A percentile compares a stretch with the other conserved stretches of the same genome.
Evolutionary conservation across 2,329 filamentous ascomycete species (phyloP).

Genomic region (Gyromitra esculenta): DNA sequence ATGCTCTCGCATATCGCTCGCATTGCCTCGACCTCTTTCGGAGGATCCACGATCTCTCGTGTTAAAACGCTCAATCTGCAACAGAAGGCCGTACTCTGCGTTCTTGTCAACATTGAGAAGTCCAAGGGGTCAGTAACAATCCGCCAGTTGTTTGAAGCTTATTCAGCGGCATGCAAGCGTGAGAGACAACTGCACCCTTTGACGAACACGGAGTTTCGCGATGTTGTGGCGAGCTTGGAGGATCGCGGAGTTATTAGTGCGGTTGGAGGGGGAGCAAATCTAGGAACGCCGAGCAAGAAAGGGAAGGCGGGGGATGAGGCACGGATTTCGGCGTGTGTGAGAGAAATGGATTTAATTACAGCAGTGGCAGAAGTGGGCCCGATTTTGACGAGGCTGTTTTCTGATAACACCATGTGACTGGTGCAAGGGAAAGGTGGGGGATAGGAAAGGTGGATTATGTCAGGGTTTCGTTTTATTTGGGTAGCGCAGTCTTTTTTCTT

Average conservation of each 20-base stretch:
- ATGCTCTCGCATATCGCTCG: conserved; percentile 91
- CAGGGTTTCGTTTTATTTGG: not conserved
- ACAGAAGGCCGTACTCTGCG: conserved; percentile 93
- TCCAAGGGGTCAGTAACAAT: conserved; percentile 75
- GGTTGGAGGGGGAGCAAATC: conserved; percentile 71
- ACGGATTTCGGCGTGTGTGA: conserved; percentile 79
- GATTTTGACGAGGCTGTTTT: conserved; percentile 51
- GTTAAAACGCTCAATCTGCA: conserved; percentile 90
- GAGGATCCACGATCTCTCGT: conserved; percentile 84
- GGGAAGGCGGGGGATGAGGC: conserved; percentile 72
- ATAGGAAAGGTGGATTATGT: not conserved
- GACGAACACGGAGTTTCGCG: conserved; percentile 90
- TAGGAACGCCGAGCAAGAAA: conserved; percentile 77
- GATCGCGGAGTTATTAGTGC: conserved; percentile 79
- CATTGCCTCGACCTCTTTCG: conserved; percentile 87
- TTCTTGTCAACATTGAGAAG: conserved; percentile 86
- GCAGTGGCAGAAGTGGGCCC: conserved; percentile 69
- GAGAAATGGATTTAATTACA: conserved; percentile 79
- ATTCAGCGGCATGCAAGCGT: conserved; percentile 80
- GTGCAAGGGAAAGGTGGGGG: not conserved
- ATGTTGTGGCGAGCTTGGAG: conserved; percentile 89
- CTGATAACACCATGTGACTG: conserved; percentile 13
- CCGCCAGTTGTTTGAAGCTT: conserved; percentile 84
- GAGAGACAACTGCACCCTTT: conserved; percentile 91
- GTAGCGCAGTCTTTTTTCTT: not conserved